phyloP scores from a whole-genome alignment of 1,284 basidiomycete genomes.

The Chalciporus sp. region DNA sequence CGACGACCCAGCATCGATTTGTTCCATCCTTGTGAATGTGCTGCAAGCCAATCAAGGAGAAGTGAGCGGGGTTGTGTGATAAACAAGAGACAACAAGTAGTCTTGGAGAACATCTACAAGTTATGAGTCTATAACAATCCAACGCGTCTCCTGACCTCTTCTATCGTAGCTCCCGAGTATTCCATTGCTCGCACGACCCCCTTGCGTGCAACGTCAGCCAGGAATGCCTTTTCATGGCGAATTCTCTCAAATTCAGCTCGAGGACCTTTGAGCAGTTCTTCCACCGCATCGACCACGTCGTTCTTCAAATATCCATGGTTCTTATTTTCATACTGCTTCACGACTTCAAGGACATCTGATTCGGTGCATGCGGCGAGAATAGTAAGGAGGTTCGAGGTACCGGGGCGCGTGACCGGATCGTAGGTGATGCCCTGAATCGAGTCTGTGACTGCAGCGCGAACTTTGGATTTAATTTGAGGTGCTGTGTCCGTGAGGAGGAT shows the following conservation, averaged over 20 bases:
- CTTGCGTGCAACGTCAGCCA: conserved; percentile 61
- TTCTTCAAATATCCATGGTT: conserved; percentile 73
- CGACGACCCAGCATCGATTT: neutral
- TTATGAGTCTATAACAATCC: conserved; percentile 54
- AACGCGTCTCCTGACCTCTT: conserved; percentile 64
- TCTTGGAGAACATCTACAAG: no score
- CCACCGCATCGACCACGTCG: conserved; percentile 74
- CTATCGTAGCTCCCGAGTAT: conserved; percentile 65
- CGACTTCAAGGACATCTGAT: conserved; percentile 50
- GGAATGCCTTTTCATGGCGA: conserved; percentile 59
- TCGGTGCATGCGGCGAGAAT: conserved; percentile 75
- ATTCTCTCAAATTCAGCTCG: conserved; percentile 72
- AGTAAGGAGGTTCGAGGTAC: conserved; percentile 80
- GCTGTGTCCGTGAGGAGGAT: conserved; percentile 84
- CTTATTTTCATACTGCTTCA: conserved; percentile 54
- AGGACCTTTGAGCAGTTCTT: conserved; percentile 69
- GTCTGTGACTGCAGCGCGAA: conserved; percentile 87
- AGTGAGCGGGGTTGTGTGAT: neutral
- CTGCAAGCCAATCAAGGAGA: no score
- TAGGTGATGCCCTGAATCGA: conserved; percentile 73
- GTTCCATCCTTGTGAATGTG: neutral
- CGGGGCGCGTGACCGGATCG: conserved; percentile 77
- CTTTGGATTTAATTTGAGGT: conserved; percentile 66
- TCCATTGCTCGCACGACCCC: conserved; percentile 70
- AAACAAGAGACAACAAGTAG: conserved; percentile 28